Percentiles rank a stretch among this genome's conserved stretches.
These are phyloP conservation scores for Penicillium egyptiacum DNA, from an alignment of 495 filamentous ascomycete genomes.

Conservation along the genomic window DNA sequence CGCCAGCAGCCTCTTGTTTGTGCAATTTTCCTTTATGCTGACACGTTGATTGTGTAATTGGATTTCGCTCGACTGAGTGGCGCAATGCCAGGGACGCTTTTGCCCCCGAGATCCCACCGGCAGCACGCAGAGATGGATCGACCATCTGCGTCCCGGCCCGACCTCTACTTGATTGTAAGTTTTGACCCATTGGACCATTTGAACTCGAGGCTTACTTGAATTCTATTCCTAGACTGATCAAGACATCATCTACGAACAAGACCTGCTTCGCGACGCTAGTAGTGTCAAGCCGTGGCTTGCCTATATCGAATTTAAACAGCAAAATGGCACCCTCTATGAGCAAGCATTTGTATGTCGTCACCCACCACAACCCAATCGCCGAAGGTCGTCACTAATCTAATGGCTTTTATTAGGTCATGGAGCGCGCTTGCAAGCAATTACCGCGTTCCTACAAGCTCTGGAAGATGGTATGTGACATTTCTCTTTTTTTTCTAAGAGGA, in stretches of 20 bases:
- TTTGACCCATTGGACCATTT: slow-evolving; percentile 12
- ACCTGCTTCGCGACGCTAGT: slow-evolving; percentile 80
- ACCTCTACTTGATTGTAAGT: slow-evolving; percentile 79
- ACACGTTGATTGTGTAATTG: slow-evolving; percentile 37
- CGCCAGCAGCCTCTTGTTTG: slow-evolving; percentile 31
- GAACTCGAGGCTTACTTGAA: slow-evolving; percentile 15
- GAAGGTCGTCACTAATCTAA: slow-evolving; percentile 11
- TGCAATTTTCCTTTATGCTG: slow-evolving; percentile 29
- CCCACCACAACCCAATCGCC: not conserved
- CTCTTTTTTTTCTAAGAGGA: not conserved
- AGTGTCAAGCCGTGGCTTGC: slow-evolving; percentile 94
- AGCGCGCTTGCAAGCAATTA: slow-evolving; percentile 84
- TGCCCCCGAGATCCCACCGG: slow-evolving; percentile 55
- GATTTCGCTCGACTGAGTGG: slow-evolving; percentile 47
- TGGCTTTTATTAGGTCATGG: slow-evolving; percentile 54
- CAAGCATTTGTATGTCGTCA: slow-evolving; percentile 73
- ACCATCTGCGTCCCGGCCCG: slow-evolving; percentile 49
- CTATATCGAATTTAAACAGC: slow-evolving; percentile 89
- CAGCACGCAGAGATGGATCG: slow-evolving; percentile 52
- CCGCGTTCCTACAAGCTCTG: slow-evolving; percentile 97
- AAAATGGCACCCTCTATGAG: slow-evolving; percentile 82
- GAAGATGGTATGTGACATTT: slow-evolving; percentile 71
- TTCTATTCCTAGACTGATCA: slow-evolving; percentile 62
- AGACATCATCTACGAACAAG: slow-evolving; percentile 94
- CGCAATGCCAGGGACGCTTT: slow-evolving; percentile 63